Percentiles rank a stretch among this genome's conserved stretches.
Evolutionary conservation across 345 rosid species (phyloP).

Genomic region (Cardamine occulta): DNA sequence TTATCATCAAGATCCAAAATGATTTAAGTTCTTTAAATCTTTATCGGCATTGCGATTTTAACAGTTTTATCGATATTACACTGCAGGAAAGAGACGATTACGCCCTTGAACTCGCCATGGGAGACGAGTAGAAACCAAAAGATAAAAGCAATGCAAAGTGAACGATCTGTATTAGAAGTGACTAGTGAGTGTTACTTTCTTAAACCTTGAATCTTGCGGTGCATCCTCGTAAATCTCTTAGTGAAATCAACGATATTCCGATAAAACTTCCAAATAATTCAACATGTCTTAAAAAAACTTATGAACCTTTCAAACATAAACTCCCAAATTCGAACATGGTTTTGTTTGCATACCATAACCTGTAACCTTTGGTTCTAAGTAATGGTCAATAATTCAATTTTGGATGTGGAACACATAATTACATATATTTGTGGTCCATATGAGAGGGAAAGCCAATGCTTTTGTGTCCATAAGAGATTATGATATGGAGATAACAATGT

Average conservation of each 20-base stretch:
- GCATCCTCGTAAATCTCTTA: constrained; percentile 22
- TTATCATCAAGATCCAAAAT: not conserved
- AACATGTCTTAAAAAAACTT: constrained; percentile 5
- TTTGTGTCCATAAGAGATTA: constrained; percentile 30
- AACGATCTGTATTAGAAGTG: constrained; percentile 18
- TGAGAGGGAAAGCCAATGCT: constrained; percentile 34
- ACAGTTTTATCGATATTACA: not conserved
- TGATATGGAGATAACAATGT: constrained; percentile 33
- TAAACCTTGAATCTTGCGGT: constrained; percentile 10
- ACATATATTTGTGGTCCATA: constrained; percentile 38
- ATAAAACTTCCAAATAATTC: constrained; percentile 13
- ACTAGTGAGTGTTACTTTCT: constrained; percentile 30
- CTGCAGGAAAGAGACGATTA: constrained; percentile 93
- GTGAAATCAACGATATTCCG: constrained; percentile 4
- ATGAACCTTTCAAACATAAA: not conserved
- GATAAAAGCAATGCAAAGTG: not conserved
- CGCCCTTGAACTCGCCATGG: constrained; percentile 92
- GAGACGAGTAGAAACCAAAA: constrained; percentile 60
- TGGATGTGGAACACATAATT: constrained; percentile 28
- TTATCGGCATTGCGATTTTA: not conserved
- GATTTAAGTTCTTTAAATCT: not conserved
- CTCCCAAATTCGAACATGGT: not conserved
- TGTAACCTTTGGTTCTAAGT: constrained; percentile 30
- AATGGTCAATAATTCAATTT: constrained; percentile 26
- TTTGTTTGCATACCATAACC: constrained; percentile 22